These are phyloP conservation scores for Phylloporus sp. DNA, from an alignment of 768 basidiomycete genomes.

Conservation along the genomic window DNA sequence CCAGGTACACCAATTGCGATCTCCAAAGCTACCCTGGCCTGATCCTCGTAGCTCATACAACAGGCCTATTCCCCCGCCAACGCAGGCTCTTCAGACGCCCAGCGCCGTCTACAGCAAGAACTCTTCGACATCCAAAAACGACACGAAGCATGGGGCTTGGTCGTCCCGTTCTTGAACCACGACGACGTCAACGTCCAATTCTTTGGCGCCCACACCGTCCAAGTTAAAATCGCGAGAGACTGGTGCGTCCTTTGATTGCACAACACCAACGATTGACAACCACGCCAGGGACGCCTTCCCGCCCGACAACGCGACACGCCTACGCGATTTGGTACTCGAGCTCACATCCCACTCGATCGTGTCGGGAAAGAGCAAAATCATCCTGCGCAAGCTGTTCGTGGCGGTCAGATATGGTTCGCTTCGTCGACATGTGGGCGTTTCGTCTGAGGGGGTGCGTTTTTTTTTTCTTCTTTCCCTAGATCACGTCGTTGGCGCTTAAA, in stretches of 20 bases:
- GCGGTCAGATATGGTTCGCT: constrained; percentile 47
- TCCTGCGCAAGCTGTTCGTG: constrained; percentile 83
- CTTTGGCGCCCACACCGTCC: constrained; percentile 90
- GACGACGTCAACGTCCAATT: constrained; percentile 83
- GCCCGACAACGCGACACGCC: constrained; percentile 46
- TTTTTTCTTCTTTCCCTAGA: too few relatives aligned
- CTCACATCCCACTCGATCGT: constrained; percentile 63
- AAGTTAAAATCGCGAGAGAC: constrained; percentile 90
- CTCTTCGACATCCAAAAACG: constrained; percentile 72
- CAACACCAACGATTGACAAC: constrained; percentile 9
- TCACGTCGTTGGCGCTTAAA: constrained; percentile 68
- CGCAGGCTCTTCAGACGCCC: constrained; percentile 49
- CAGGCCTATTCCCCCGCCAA: constrained; percentile 57
- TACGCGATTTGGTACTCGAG: constrained; percentile 65
- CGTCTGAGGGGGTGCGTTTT: constrained; percentile 9
- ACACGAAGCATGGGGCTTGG: constrained; percentile 79
- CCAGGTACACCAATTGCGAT: constrained; percentile 42
- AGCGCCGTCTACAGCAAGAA: constrained; percentile 63
- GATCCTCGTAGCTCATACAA: constrained; percentile 53
- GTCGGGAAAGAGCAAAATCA: constrained; percentile 57
- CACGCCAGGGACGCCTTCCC: constrained; percentile 69
- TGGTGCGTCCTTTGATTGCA: constrained; percentile 76
- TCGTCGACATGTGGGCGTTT: not conserved
- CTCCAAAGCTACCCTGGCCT: constrained; percentile 5
- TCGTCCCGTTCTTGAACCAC: constrained; percentile 68